Percentiles rank a stretch among this genome's conserved stretches.
phyloP scores from a whole-genome alignment of 768 basidiomycete genomes.

The Hygrophorus pudorinus region DNA sequence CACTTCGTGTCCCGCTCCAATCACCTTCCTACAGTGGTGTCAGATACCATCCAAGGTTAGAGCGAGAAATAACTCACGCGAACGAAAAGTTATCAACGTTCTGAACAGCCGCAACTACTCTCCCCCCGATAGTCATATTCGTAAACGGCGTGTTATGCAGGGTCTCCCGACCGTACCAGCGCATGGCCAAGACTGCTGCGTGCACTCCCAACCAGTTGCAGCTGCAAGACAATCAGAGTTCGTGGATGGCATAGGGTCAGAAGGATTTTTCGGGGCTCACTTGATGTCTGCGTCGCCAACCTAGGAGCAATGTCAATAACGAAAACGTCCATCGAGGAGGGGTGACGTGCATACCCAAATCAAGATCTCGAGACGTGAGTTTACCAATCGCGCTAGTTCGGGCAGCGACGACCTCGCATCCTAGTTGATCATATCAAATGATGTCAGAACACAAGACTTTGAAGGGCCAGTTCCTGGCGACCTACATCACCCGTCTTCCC shows the following conservation, averaged over 20 bases:
- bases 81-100: slow-evolving; percentile 61
- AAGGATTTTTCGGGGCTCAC: slow-evolving; percentile 24
- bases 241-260: background rate
- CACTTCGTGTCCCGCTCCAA: slow-evolving; percentile 51
- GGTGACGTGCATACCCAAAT: slow-evolving; percentile 30
- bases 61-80: slow-evolving; percentile 34
- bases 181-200: slow-evolving; percentile 32
- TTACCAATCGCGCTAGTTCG: slow-evolving; percentile 34
- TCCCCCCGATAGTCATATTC: slow-evolving; percentile 49
- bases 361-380: slow-evolving; percentile 31
- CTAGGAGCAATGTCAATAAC: slow-evolving; percentile 16
- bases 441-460: background rate
- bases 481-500: slow-evolving; percentile 46
- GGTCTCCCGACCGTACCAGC: slow-evolving; percentile 33
- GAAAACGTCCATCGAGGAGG: background rate
- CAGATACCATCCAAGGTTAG: background rate
- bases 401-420: slow-evolving; percentile 48
- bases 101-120: slow-evolving; percentile 45
- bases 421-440: slow-evolving; percentile 17
- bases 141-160: slow-evolving; percentile 28
- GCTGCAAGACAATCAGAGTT: slow-evolving; percentile 13
- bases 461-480: background rate
- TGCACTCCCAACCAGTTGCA: slow-evolving; percentile 41
- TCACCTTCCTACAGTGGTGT: slow-evolving; percentile 34
- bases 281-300: slow-evolving; percentile 42